phyloP scores from a whole-genome alignment of 352 stramenopile species.

The Pythium periplocum region DNA sequence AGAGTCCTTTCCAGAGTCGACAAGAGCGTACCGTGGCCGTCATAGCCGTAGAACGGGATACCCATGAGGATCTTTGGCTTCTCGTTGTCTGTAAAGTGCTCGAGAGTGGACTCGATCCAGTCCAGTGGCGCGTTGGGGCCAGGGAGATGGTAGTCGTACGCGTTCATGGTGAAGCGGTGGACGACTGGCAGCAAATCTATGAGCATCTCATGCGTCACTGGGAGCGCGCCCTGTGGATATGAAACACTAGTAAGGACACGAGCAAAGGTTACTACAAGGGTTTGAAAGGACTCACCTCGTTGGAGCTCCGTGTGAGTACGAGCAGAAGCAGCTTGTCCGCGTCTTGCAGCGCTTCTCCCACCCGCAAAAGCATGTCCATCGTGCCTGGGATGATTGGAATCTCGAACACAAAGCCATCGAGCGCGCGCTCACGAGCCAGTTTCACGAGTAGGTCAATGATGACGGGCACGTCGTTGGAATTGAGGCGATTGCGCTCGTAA shows the following conservation, averaged over 20 bases:
- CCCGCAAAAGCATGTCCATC: slow-evolving; percentile 50
- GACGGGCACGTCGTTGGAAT: slow-evolving; percentile 37
- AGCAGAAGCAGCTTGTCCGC: slow-evolving; percentile 55
- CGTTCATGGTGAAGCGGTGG: slow-evolving; percentile 80
- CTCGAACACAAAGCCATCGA: slow-evolving; percentile 78
- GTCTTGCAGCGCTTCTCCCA: slow-evolving; percentile 43
- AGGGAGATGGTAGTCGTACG: slow-evolving; percentile 61
- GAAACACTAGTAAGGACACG: neutral
- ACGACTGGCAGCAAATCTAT: slow-evolving; percentile 48
- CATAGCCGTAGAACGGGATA: slow-evolving; percentile 77
- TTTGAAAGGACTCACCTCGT: slow-evolving; percentile 25
- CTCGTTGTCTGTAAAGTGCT: slow-evolving; percentile 38
- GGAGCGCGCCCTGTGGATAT: slow-evolving; percentile 32
- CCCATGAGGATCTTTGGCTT: slow-evolving; percentile 62
- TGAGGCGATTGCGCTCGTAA: slow-evolving; percentile 69
- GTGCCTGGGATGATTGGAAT: slow-evolving; percentile 58
- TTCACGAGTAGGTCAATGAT: slow-evolving; percentile 51
- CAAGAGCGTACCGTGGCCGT: slow-evolving; percentile 40
- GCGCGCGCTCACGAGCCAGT: slow-evolving; percentile 30
- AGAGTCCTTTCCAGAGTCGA: no score
- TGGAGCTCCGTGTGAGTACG: slow-evolving; percentile 52
- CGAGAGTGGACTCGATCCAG: slow-evolving; percentile 60
- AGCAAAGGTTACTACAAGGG: neutral
- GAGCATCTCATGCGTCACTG: slow-evolving; percentile 56
- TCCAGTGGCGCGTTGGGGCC: slow-evolving; percentile 63